A percentile compares a stretch with the other conserved stretches of the same genome.
These are phyloP conservation scores for Lentinula detonsa DNA, from an alignment of 768 basidiomycete genomes.

Conservation along the genomic window DNA sequence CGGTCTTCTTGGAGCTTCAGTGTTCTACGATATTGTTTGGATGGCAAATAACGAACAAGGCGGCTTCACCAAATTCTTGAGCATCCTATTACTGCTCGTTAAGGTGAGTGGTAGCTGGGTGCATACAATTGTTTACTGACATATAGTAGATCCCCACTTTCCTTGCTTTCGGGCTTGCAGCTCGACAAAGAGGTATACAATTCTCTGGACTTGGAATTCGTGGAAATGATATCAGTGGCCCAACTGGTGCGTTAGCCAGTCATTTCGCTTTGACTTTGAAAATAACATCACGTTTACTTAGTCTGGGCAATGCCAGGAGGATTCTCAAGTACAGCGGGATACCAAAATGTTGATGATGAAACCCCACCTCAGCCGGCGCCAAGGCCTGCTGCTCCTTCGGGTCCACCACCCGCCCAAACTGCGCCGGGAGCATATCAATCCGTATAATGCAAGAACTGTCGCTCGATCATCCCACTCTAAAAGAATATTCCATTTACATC, in stretches of 20 bases:
- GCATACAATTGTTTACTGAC: no score
- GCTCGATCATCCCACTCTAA: not conserved
- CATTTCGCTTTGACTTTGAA: not conserved
- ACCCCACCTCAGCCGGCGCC: slow-evolving; percentile 18
- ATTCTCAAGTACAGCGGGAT: slow-evolving; percentile 56
- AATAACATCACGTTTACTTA: slow-evolving; percentile 18
- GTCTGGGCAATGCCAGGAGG: slow-evolving; percentile 81
- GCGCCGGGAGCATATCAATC: slow-evolving; percentile 39
- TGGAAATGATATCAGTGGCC: slow-evolving; percentile 41
- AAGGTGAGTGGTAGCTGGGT: slow-evolving; percentile 34
- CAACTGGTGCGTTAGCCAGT: slow-evolving; percentile 39
- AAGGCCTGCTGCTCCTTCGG: slow-evolving; percentile 16
- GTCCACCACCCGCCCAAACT: slow-evolving; percentile 12
- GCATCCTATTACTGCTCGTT: slow-evolving; percentile 47
- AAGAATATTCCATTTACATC: not conserved
- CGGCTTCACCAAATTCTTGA: slow-evolving; percentile 49
- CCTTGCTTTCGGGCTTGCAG: slow-evolving; percentile 39
- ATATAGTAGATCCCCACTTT: slow-evolving; percentile 51
- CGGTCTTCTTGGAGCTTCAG: slow-evolving; percentile 53
- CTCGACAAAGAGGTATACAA: slow-evolving; percentile 54
- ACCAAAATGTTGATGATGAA: slow-evolving; percentile 54
- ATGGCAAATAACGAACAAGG: slow-evolving; percentile 49
- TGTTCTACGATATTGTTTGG: slow-evolving; percentile 70
- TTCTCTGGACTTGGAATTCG: slow-evolving; percentile 45
- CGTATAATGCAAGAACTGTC: slow-evolving; percentile 19